phyloP scores from a whole-genome alignment of 225 moss, liverwort and hornwort species.

The Anthoceros angustus region DNA sequence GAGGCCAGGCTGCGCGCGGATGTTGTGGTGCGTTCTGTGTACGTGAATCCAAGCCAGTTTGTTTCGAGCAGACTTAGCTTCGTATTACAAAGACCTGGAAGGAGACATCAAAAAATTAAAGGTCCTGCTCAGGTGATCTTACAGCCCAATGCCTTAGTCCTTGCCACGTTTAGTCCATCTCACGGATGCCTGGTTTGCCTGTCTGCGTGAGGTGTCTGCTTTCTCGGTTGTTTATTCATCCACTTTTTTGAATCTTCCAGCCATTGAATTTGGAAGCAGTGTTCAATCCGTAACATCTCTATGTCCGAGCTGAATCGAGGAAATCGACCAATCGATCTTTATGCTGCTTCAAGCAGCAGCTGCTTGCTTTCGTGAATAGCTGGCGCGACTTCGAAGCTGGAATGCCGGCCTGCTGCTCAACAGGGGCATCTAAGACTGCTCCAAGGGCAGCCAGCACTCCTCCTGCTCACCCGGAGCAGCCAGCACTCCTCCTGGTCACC shows the following conservation, averaged over 20 bases:
- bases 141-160: background rate
- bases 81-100: constrained; percentile 59
- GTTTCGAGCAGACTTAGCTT: constrained; percentile 63
- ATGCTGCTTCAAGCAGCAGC: no score
- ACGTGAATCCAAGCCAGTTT: constrained; percentile 86
- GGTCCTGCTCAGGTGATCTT: constrained; percentile 16
- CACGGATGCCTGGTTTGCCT: background rate
- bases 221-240: no score
- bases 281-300: constrained; percentile 70
- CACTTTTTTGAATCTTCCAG: constrained; percentile 18
- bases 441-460: no score
- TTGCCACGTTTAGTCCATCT: background rate
- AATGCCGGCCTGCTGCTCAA: no score
- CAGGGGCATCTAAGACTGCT: no score
- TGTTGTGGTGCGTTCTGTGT: constrained; percentile 71
- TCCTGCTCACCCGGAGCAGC: no score
- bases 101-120: constrained; percentile 66
- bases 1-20: constrained; percentile 52
- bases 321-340: background rate
- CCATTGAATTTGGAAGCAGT: constrained; percentile 52
- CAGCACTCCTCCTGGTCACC: no score
- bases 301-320: constrained; percentile 27
- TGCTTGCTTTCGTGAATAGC: no score
- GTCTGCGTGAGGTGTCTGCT: no score
- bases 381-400: no score